These are phyloP conservation scores for Ogataea nitratoaversa DNA, from an alignment of 805 yeast genomes.

Conservation along the genomic window DNA sequence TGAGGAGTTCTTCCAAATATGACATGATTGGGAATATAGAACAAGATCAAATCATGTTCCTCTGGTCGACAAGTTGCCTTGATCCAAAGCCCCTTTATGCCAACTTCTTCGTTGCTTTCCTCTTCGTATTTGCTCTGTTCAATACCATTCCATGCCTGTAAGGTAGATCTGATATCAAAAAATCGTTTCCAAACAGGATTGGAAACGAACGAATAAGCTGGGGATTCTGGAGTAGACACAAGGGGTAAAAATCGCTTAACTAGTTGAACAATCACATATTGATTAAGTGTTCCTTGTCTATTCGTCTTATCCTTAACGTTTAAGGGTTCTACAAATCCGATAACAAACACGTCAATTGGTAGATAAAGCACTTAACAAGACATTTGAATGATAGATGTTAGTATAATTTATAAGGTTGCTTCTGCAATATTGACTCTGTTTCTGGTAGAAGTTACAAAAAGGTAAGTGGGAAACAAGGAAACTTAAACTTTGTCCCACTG, in stretches of 20 bases:
- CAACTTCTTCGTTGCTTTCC: conserved; percentile 1
- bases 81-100: conserved; percentile 20
- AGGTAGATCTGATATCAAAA: conserved; percentile 26
- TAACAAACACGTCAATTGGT: conserved; percentile 21
- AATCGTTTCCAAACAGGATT: conserved; percentile 30
- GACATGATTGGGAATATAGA: conserved; percentile 43
- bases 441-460: conserved; percentile 16
- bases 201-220: conserved; percentile 27
- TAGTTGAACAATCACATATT: conserved; percentile 19
- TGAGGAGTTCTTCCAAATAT: conserved; percentile 33
- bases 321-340: conserved; percentile 29
- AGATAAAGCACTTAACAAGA: conserved; percentile 18
- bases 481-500: conserved; percentile 13
- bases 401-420: too few species aligned
- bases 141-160: conserved; percentile 32
- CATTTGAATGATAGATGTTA: too few species aligned
- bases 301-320: conserved; percentile 25
- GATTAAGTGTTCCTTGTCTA: conserved; percentile 29
- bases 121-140: conserved; percentile 30
- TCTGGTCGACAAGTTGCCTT: conserved; percentile 31
- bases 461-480: conserved; percentile 17
- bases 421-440: background rate
- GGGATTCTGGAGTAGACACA: conserved; percentile 8
- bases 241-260: conserved; percentile 16
- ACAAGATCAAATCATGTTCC: conserved; percentile 38